Evolutionary conservation across 108 stramenopile genomes (phyloP).

Genomic region (Cyclotella kingstonii): DNA sequence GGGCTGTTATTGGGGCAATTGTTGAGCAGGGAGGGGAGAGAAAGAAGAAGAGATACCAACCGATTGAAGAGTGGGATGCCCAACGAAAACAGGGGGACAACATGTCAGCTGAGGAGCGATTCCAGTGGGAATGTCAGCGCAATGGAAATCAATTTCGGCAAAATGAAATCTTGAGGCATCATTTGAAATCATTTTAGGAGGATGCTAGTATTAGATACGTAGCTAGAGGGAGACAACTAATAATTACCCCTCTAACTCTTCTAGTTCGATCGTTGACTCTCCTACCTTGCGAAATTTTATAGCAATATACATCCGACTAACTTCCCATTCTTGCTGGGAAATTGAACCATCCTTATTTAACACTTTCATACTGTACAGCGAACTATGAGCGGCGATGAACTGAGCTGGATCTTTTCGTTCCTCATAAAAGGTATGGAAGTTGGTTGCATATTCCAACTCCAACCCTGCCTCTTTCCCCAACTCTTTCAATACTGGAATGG

Average conservation of each 20-base stretch:
- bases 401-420: conserved; percentile 55
- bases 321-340: conserved; percentile 82
- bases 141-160: conserved; percentile 70
- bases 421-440: conserved; percentile 84
- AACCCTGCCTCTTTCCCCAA: conserved; percentile 75
- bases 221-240: not conserved
- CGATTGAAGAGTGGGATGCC: conserved; percentile 82
- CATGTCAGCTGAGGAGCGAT: conserved; percentile 62
- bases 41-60: conserved; percentile 50
- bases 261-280: conserved; percentile 58
- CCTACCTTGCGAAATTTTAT: conserved; percentile 87
- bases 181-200: conserved; percentile 53
- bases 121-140: conserved; percentile 75
- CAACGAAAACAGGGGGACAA: conserved; percentile 41
- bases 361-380: conserved; percentile 87
- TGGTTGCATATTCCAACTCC: conserved; percentile 69
- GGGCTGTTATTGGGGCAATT: not conserved
- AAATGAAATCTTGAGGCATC: conserved; percentile 65
- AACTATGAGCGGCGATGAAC: conserved; percentile 58
- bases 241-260: conserved; percentile 30
- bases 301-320: conserved; percentile 82
- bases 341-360: conserved; percentile 74
- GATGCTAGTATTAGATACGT: too few species aligned
- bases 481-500: conserved; percentile 61
- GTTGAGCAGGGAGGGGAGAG: conserved; percentile 14